Evolutionary conservation across 2,329 filamentous ascomycete genomes (phyloP).

Genomic region (Colletotrichum eleusines): DNA sequence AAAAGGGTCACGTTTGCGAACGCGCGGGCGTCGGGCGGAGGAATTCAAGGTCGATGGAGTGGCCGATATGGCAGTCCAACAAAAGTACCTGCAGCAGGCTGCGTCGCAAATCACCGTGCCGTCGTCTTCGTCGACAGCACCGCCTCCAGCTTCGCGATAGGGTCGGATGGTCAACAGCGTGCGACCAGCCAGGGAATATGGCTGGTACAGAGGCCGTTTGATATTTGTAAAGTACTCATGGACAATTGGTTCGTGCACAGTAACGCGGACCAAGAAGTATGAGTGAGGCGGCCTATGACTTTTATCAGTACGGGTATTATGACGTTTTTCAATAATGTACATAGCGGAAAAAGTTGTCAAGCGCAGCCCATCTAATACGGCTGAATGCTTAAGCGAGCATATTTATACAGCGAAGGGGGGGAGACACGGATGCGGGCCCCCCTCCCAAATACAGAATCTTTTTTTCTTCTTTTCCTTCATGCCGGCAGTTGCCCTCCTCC

Average conservation of each 20-base stretch:
- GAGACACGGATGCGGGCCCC: constrained; percentile 1
- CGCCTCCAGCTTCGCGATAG: constrained; percentile 11
- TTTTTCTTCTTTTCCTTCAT: neutral
- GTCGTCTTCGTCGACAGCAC: neutral
- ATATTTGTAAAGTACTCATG: constrained; percentile 9
- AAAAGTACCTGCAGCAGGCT: constrained; percentile 1
- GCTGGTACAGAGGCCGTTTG: neutral
- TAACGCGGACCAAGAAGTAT: neutral
- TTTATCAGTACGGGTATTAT: constrained; percentile 38
- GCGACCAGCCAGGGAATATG: constrained; percentile 8
- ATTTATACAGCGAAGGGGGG: constrained; percentile 29
- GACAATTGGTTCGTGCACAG: constrained; percentile 1
- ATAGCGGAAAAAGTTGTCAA: constrained; percentile 39
- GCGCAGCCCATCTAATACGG: constrained; percentile 12
- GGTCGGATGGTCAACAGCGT: constrained; percentile 6
- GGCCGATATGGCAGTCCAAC: neutral
- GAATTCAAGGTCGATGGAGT: neutral
- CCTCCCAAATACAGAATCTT: constrained; percentile 19
- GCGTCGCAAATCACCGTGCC: constrained; percentile 14
- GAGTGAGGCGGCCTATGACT: constrained; percentile 16
- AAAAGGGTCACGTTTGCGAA: neutral
- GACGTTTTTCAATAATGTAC: constrained; percentile 40
- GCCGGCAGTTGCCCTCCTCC: neutral
- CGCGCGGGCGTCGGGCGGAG: neutral
- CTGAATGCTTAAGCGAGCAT: constrained; percentile 18